Base-by-base conservation (phyloP, 345 rosid genomes). In the Anastatica hierochuntica region DNA sequence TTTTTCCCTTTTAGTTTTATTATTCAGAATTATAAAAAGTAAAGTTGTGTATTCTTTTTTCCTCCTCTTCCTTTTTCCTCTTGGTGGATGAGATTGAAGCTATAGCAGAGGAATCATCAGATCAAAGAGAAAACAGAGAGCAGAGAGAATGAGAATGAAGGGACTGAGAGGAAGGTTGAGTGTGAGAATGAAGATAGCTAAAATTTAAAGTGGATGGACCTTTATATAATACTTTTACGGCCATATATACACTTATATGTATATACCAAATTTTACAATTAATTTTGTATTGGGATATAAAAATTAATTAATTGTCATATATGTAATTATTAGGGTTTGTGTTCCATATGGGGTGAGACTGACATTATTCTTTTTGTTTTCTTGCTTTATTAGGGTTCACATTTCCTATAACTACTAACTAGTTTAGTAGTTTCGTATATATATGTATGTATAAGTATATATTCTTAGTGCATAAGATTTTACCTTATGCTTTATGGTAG, bases 181-280 rank as follows among this genome's bases (percentile, higher is more conserved):
- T 52, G 69, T 67, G 62, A 67, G 68, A 43, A 67, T 72, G 84
- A 69, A 72, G 72, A 63, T 61, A 63, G 77, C 73, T 37, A 35
- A 70, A 75, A 67, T 38, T 62, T 76, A 82, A 82, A 60, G 66
- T 53, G 85, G 76, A 69, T 39, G 68, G 47, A 64, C 77, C 84
- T 85, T 85, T 82, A 78, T 71, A 70, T 75, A 70, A 49, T 55
- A 42, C 42, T n/a, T n/a, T n/a, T n/a, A n/a, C n/a, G n/a, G n/a
- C n/a, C n/a, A n/a, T n/a, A n/a, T n/a, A 17, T 16, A 30, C 10
- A 29, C 2, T 4, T 43, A 14, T 45, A 20, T 63, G 23, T 37
- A 2, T 59, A 57, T 50, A 46, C 10, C 53, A 65, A 43, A 49
- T n/a, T n/a, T n/a, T n/a, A n/a, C n/a, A n/a, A n/a, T n/a, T n/a